Conservation (phyloP, 2,329 filamentous ascomycete genomes). For the Aureobasidium pullulans region DNA sequence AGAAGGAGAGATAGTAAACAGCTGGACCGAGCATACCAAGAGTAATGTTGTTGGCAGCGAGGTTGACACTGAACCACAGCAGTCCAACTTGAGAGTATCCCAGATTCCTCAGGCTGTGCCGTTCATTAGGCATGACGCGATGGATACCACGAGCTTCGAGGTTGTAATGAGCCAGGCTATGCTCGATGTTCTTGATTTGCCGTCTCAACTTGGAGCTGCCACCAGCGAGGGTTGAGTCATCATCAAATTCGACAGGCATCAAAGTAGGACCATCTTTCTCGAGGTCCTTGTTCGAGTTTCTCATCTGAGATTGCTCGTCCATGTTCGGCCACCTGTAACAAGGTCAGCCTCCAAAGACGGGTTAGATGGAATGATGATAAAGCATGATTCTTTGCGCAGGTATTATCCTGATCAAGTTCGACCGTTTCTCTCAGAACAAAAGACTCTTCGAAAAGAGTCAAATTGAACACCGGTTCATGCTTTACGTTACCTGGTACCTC, state of each 20-base stretch:
- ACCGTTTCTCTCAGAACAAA: conserved; percentile 46
- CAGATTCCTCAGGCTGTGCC: conserved; percentile 39
- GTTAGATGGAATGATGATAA: conserved; percentile 21
- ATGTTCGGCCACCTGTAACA: conserved; percentile 1
- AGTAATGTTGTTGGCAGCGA: conserved; percentile 57
- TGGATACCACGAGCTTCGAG: conserved; percentile 55
- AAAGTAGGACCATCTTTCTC: conserved; percentile 18
- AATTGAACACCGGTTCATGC: conserved; percentile 31
- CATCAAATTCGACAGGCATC: conserved; percentile 1
- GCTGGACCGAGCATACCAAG: conserved; percentile 56
- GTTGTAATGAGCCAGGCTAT: conserved; percentile 42
- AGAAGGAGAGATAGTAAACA: conserved; percentile 51
- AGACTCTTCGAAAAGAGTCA: background rate
- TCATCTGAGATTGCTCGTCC: conserved; percentile 20
- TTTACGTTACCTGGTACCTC: conserved; percentile 23
- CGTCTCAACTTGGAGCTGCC: conserved; percentile 1
- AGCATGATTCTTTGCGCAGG: conserved; percentile 49
- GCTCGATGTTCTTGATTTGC: conserved; percentile 29
- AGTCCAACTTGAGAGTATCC: conserved; percentile 41
- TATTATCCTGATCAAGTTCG: conserved; percentile 48
- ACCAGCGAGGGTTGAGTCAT: conserved; percentile 6
- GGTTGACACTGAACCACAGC: conserved; percentile 56
- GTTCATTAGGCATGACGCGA: conserved; percentile 48
- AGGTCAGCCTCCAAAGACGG: conserved; percentile 14
- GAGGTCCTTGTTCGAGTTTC: conserved; percentile 12